Evolutionary conservation across 257 asterid genomes (phyloP), one percentile per base, ranked within the genome.

Genomic region (Scutellaria galericulata): DNA sequence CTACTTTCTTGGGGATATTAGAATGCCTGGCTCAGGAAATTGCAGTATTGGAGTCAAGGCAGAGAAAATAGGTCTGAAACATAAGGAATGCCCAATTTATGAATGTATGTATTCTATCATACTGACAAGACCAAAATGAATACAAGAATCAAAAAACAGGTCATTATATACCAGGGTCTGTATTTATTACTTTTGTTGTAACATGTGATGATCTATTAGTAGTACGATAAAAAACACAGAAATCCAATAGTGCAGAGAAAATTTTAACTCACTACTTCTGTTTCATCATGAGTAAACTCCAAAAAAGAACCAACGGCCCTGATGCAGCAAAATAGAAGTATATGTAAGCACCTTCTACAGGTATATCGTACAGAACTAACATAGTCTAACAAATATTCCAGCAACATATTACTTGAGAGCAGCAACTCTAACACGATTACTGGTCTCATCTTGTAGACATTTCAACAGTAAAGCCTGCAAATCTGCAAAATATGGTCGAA

Each of bases 281-380:
- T 48, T 81, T 95, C 96, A 73, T 95, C 97, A 50, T 87, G 92
- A 60, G 96, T 88, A 89, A 92, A 92, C 89, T 95, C 99, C 69
- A 95, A 81, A 80, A 95, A 95, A 15, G 99, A 95, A 79, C 99
- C 99, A 71, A 95, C 96, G n/a, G 99, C 96, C 93, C 99, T 95
- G 97, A 80, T 69, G 70, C 80, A 79, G 77, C 66, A 76, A 75
- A 72, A 78, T 13, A 58, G 55, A 72, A 57, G 78, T 18, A 71
- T 44, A 73, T 31, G 58, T 81, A 70, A 83, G 80, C 11, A 13
- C 39, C 48, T 68, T 6, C 66, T 46, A 37, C 57, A 59, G 22
- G 42, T 58, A 70, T 70, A 66, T 61, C 18, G 54, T 73, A 39
- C 48, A 22, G 58, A 51, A 72, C 15, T 35, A 68, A 47, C 12